phyloP scores from a whole-genome alignment of 1,284 basidiomycete species.

The Heterobasidion parviporum region DNA sequence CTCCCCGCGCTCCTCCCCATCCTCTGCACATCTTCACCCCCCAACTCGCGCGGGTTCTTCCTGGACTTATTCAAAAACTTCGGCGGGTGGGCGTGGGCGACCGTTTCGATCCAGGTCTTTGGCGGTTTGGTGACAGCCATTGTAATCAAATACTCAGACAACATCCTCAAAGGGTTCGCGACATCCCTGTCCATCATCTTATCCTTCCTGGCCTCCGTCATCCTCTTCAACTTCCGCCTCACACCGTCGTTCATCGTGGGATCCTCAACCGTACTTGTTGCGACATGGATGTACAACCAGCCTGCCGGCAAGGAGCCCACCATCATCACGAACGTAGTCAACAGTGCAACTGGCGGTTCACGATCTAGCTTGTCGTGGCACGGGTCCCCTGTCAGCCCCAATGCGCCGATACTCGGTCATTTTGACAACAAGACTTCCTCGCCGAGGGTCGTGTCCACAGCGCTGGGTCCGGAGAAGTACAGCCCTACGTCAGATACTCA shows the following conservation, averaged over 20 bases:
- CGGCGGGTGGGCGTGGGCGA: constrained; percentile 90
- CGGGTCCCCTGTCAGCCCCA: constrained; percentile 41
- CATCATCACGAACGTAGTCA: constrained; percentile 20
- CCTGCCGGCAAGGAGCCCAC: constrained; percentile 42
- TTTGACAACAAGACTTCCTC: constrained; percentile 43
- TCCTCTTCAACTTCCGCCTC: constrained; percentile 83
- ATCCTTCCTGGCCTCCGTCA: constrained; percentile 87
- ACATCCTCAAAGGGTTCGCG: constrained; percentile 93
- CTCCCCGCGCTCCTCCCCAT: constrained; percentile 73
- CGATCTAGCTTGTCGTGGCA: constrained; percentile 29
- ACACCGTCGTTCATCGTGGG: constrained; percentile 84
- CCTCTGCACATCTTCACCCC: constrained; percentile 35
- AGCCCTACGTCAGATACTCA: constrained; percentile 11
- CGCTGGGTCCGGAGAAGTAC: constrained; percentile 32
- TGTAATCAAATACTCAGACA: constrained; percentile 85
- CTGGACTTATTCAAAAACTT: constrained; percentile 65
- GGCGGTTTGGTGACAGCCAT: constrained; percentile 90
- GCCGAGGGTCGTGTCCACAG: constrained; percentile 36
- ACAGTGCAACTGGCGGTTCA: constrained; percentile 16
- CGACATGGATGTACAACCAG: constrained; percentile 86
- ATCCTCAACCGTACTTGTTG: constrained; percentile 73
- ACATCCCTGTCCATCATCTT: constrained; percentile 90
- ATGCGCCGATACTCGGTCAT: constrained; percentile 52
- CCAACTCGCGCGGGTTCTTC: constrained; percentile 30
- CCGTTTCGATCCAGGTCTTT: constrained; percentile 83